Percentiles rank a stretch among this genome's conserved stretches.
These are phyloP conservation scores for Kwoniella sp. DNA, from an alignment of 768 basidiomycete genomes.

Conservation along the genomic window DNA sequence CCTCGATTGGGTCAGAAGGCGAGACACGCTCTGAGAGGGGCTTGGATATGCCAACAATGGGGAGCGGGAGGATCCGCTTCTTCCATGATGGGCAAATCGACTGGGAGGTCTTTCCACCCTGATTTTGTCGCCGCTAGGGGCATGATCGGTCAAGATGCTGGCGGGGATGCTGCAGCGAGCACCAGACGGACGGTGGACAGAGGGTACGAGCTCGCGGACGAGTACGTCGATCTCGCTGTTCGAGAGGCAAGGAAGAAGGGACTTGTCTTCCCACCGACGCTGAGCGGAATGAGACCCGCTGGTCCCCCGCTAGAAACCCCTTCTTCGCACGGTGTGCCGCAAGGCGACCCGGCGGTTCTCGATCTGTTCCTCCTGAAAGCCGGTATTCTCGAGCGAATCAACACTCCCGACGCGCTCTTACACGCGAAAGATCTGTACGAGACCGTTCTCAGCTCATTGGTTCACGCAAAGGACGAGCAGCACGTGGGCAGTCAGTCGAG, in stretches of 20 bases:
- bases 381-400: conserved; percentile 50
- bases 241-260: conserved; percentile 39
- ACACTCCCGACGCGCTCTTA: conserved; percentile 30
- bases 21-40: conserved; percentile 47
- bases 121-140: conserved; percentile 32
- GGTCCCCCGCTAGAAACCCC: conserved; percentile 14
- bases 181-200: conserved; percentile 39
- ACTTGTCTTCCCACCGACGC: conserved; percentile 42
- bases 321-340: conserved; percentile 8
- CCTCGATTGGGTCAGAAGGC: conserved; percentile 46
- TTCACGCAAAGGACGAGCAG: conserved; percentile 12
- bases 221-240: conserved; percentile 50
- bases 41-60: conserved; percentile 51
- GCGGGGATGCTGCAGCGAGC: background rate
- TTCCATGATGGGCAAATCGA: conserved; percentile 27
- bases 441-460: conserved; percentile 33
- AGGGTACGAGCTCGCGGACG: conserved; percentile 49
- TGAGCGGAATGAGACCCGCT: conserved; percentile 16
- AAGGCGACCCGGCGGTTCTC: conserved; percentile 40
- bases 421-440: conserved; percentile 51
- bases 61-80: conserved; percentile 40
- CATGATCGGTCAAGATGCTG: conserved; percentile 33
- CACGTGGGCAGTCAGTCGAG: conserved; percentile 25
- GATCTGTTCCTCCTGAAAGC: conserved; percentile 53
- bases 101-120: conserved; percentile 28